phyloP scores from a whole-genome alignment of 2,329 filamentous ascomycete genomes.

The Talaromyces pinophilus region DNA sequence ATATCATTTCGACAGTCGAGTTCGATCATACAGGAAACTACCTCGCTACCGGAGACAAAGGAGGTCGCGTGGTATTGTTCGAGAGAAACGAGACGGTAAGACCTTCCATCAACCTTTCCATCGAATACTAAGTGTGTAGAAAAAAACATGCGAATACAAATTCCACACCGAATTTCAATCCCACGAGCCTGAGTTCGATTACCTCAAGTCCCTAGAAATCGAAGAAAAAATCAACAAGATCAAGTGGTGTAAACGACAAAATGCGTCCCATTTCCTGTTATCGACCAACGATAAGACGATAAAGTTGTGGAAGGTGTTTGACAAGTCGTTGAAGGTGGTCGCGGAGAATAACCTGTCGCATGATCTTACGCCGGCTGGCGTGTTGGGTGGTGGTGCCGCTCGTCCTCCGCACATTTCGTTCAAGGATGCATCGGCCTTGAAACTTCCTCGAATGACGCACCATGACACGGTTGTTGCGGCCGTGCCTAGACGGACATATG shows the following conservation, averaged over 20 bases:
- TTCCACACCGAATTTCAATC: constrained; percentile 99
- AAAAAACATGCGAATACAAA: constrained; percentile 99
- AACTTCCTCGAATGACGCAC: constrained; percentile 92
- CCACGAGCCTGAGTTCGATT: constrained; percentile 98
- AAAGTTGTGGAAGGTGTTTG: constrained; percentile 99
- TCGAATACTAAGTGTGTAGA: constrained; percentile 56
- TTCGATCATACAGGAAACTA: constrained; percentile 57
- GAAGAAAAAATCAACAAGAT: constrained; percentile 99
- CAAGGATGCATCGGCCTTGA: constrained; percentile 77
- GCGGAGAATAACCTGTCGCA: constrained; percentile 98
- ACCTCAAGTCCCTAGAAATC: constrained; percentile 97
- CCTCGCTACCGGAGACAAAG: constrained; percentile 55
- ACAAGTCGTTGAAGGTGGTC: constrained; percentile 98
- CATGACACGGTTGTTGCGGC: constrained; percentile 98
- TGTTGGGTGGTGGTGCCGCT: constrained; percentile 75
- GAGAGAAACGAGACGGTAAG: constrained; percentile 85
- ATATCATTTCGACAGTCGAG: constrained; percentile 56
- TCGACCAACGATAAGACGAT: constrained; percentile 99
- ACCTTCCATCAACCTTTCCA: constrained; percentile 31
- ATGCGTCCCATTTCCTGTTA: constrained; percentile 95
- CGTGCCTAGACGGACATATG: constrained; percentile 92
- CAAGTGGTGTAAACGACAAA: constrained; percentile 98
- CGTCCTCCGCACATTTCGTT: constrained; percentile 73
- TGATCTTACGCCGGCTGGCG: constrained; percentile 77
- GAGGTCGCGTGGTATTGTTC: constrained; percentile 54